Conservation (phyloP, 495 filamentous ascomycete genomes). For the Acidomyces sp. region DNA sequence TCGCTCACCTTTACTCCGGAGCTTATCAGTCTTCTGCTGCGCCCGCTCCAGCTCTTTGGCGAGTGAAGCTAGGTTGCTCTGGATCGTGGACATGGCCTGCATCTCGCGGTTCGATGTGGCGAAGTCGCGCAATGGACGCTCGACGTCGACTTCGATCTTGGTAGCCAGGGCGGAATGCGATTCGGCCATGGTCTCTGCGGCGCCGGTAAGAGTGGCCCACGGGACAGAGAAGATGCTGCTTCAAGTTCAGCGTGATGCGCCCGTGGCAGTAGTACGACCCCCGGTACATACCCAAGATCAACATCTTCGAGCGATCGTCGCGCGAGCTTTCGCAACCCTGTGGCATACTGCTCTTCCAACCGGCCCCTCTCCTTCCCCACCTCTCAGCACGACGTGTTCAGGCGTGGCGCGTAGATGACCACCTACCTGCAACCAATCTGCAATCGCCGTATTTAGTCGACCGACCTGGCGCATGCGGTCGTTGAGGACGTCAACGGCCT, state of each 20-base stretch:
- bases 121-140: conserved; percentile 67
- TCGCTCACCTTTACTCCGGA: conserved; percentile 65
- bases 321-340: conserved; percentile 68
- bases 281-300: conserved; percentile 17
- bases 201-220: conserved; percentile 80
- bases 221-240: conserved; percentile 75
- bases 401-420: background rate
- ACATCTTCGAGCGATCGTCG: conserved; percentile 35
- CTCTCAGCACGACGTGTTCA: conserved; percentile 5
- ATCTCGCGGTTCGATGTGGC: conserved; percentile 63
- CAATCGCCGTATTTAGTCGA: conserved; percentile 79
- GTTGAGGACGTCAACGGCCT: conserved; percentile 71
- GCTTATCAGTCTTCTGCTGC: conserved; percentile 77
- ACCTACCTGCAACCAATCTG: conserved; percentile 90
- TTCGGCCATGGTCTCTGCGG: conserved; percentile 64
- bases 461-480: conserved; percentile 81
- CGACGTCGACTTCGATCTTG: conserved; percentile 83
- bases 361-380: conserved; percentile 68
- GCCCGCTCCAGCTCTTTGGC: conserved; percentile 76
- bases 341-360: conserved; percentile 82
- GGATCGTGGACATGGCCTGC: conserved; percentile 69
- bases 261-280: background rate
- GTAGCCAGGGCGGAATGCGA: conserved; percentile 73
- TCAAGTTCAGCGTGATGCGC: conserved; percentile 44
- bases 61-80: conserved; percentile 63